Base-by-base conservation (phyloP, 2,329 filamentous ascomycete species). In the Pseudopyrenochaeta lycopersici region DNA sequence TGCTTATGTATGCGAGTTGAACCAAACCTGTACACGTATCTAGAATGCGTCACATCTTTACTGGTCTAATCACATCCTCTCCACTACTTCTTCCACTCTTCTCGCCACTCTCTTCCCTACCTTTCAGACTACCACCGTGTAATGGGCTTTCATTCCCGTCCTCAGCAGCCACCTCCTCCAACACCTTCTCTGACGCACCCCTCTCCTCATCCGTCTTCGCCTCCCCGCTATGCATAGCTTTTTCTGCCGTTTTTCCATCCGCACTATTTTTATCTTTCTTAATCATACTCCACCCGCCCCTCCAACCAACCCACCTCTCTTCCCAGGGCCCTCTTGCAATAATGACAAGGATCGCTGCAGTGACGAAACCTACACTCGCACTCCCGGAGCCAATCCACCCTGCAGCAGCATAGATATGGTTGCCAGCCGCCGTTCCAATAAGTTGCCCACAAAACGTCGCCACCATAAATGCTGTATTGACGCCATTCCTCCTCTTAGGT, bases 401-500 rank as follows among this genome's bases (percentile, higher is more conserved):
- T 0, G 79, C 81, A 4, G 72, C 56, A 5, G 82, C 83, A 67
- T 85, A 88, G 11, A 88, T 71, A 39, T 80, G 76, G 56, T 83
- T 85, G 0, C 83, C 83, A 0, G 75, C 79, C 9, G 78, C 74
- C 2, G 81, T 84, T 0, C 90, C 90, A 1, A 87, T 88, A 41
- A 95, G 67, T 77, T 95, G 91, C 0, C 91, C 91, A 23, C 84
- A 86, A 66, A 94, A 94, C 0, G 85, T 86, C 7, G 83, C 82
- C 0, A 92, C 82, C 91, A 94, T 95, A 67, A 92, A 95, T 1
- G 88, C 89, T 0, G 90, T 92, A 69, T 95, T 95, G 20, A 94
- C 84, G 3, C 91, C 77, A 74, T 92, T 95, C 4, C 89, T 78
- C 0, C 88, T 87, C 54, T 85, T 87, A 0, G 90, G 87, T 47